Evolutionary conservation across 805 yeast genomes (phyloP).

Genomic region (Cyberlindnera mississippiensis): DNA sequence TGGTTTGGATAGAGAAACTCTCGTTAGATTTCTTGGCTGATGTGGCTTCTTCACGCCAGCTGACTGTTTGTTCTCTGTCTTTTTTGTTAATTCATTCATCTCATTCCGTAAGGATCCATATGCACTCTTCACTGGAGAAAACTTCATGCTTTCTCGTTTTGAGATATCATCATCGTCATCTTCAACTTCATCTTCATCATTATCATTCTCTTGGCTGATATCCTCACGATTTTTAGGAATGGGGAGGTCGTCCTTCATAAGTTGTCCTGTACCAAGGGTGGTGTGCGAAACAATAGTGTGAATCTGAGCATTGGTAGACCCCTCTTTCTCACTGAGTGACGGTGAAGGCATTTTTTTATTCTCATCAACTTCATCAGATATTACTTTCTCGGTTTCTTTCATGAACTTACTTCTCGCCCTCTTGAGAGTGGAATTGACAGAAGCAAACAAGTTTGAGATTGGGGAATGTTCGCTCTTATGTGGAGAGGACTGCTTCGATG

Average conservation of each 20-base stretch:
- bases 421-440: slow-evolving; percentile 24
- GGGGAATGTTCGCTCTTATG: slow-evolving; percentile 19
- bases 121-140: slow-evolving; percentile 28
- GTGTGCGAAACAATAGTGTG: too few relatives aligned
- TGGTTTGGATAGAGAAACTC: slow-evolving; percentile 23
- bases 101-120: slow-evolving; percentile 26
- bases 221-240: background rate
- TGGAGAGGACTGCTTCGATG: slow-evolving; percentile 8
- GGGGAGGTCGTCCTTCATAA: too few relatives aligned
- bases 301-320: too few relatives aligned
- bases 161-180: slow-evolving; percentile 10
- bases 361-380: slow-evolving; percentile 2
- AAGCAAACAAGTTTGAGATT: slow-evolving; percentile 23
- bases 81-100: slow-evolving; percentile 16
- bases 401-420: slow-evolving; percentile 22
- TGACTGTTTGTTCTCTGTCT: background rate
- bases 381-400: slow-evolving; percentile 15
- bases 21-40: slow-evolving; percentile 19
- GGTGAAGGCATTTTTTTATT: background rate
- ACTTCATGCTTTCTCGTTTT: slow-evolving; percentile 17
- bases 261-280: too few relatives aligned
- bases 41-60: background rate
- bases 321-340: background rate
- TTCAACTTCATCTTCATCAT: slow-evolving; percentile 1
- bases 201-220: background rate